Evolutionary conservation across 1,284 basidiomycete genomes (phyloP).

Genomic region (Moesziomyces parantarcticus): DNA sequence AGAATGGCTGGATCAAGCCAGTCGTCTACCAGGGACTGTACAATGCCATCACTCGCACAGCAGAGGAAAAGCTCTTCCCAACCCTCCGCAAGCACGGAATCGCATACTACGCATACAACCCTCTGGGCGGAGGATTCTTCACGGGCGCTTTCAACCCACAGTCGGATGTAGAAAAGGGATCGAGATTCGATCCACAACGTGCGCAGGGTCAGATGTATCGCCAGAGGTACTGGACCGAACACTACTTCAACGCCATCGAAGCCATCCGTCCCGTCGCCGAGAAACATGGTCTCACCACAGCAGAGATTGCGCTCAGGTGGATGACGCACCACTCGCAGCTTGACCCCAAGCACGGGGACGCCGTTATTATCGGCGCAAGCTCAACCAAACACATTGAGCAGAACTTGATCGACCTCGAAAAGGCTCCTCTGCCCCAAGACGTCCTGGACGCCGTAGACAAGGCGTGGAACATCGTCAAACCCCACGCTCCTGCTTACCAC

Average conservation of each 20-base stretch:
- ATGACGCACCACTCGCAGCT: constrained; percentile 53
- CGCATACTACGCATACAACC: constrained; percentile 69
- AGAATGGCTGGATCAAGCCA: constrained; percentile 74
- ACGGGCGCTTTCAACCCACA: constrained; percentile 25
- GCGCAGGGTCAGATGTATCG: constrained; percentile 52
- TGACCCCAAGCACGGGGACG: constrained; percentile 28
- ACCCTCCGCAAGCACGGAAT: constrained; percentile 72
- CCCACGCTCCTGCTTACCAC: constrained; percentile 40
- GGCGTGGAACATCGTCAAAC: constrained; percentile 53
- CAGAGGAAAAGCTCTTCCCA: constrained; percentile 50
- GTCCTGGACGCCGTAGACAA: constrained; percentile 48
- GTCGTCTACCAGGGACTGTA: constrained; percentile 76
- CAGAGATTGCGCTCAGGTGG: constrained; percentile 55
- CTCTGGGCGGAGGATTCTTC: constrained; percentile 59
- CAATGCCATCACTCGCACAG: constrained; percentile 49
- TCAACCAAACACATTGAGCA: constrained; percentile 48
- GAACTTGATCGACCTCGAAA: constrained; percentile 54
- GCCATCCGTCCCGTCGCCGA: constrained; percentile 50
- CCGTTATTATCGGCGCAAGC: constrained; percentile 51
- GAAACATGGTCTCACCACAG: constrained; percentile 28
- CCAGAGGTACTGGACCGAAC: constrained; percentile 51
- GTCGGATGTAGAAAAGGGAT: constrained; percentile 21
- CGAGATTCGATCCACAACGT: constrained; percentile 47
- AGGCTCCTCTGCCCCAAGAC: constrained; percentile 36
- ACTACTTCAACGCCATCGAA: constrained; percentile 64